A percentile compares a stretch with the other conserved stretches of the same genome.
Evolutionary conservation across 2,329 filamentous ascomycete species (phyloP).

Genomic region (Penicillium aurantiogriseum): DNA sequence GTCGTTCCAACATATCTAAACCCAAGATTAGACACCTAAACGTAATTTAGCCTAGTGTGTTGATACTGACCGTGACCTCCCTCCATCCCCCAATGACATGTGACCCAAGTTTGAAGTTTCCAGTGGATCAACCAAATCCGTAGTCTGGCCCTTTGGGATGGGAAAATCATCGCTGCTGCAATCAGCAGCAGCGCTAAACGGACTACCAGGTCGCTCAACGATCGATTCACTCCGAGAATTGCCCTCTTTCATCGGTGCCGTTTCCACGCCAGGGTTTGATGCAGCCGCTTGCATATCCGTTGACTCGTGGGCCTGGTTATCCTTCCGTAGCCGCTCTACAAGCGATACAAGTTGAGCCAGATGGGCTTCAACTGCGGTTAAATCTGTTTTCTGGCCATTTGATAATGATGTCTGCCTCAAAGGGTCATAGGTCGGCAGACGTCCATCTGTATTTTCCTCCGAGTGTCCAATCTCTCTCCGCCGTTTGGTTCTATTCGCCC

Average conservation of each 20-base stretch:
- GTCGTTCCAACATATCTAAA: conserved; percentile 46
- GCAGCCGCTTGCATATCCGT: not conserved
- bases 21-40: not conserved
- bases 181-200: conserved; percentile 29
- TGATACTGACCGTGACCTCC: conserved; percentile 32
- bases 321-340: not conserved
- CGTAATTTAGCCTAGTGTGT: not conserved
- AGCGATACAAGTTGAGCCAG: not conserved
- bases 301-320: not conserved
- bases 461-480: conserved; percentile 26
- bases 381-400: not conserved
- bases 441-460: not conserved
- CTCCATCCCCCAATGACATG: conserved; percentile 45
- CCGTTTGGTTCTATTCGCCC: conserved; percentile 37
- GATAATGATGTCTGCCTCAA: not conserved
- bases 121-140: conserved; percentile 44
- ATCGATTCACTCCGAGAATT: not conserved
- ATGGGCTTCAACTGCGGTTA: not conserved
- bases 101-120: conserved; percentile 44
- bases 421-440: not conserved
- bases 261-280: too few species aligned
- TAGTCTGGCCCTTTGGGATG: conserved; percentile 41
- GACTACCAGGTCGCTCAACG: not conserved
- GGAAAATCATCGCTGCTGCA: conserved; percentile 44
- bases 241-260: conserved; percentile 13